Evolutionary conservation across 805 yeast genomes (phyloP).

Genomic region (Metschnikowia gelsemii): DNA sequence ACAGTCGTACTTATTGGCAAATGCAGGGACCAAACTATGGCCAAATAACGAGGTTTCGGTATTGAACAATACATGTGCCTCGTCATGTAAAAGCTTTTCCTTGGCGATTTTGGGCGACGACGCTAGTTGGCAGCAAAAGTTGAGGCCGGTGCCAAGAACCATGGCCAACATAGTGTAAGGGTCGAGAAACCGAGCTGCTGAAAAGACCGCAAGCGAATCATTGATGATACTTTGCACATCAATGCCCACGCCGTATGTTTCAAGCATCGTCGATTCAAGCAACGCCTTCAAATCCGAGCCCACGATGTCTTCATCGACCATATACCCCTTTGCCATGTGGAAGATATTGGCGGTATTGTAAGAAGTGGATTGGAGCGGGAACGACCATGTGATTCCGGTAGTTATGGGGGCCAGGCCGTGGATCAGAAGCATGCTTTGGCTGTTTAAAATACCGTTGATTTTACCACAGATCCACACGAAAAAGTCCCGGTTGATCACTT

Average conservation of each 20-base stretch:
- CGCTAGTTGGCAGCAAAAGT: slow-evolving; percentile 46
- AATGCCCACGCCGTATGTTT: slow-evolving; percentile 27
- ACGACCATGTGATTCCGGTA: slow-evolving; percentile 57
- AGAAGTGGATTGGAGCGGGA: slow-evolving; percentile 46
- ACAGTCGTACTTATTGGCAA: slow-evolving; percentile 41
- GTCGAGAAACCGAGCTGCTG: slow-evolving; percentile 49
- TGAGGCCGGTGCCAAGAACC: slow-evolving; percentile 70
- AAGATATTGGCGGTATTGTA: slow-evolving; percentile 47
- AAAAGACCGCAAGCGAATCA: slow-evolving; percentile 64
- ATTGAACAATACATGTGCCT: slow-evolving; percentile 37
- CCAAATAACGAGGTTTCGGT: slow-evolving; percentile 61
- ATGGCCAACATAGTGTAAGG: slow-evolving; percentile 46
- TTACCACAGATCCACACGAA: slow-evolving; percentile 43
- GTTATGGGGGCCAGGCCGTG: slow-evolving; percentile 25
- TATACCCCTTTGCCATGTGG: slow-evolving; percentile 63
- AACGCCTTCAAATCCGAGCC: slow-evolving; percentile 43
- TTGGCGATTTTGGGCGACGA: slow-evolving; percentile 20
- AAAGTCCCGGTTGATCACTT: slow-evolving; percentile 32
- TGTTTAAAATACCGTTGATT: slow-evolving; percentile 28
- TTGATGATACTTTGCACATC: slow-evolving; percentile 51
- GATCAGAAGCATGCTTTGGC: slow-evolving; percentile 20
- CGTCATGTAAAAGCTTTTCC: slow-evolving; percentile 13
- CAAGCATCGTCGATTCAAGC: slow-evolving; percentile 34
- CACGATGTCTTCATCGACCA: slow-evolving; percentile 41
- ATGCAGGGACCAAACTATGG: slow-evolving; percentile 27